Percentiles rank a stretch among this genome's conserved stretches.
Evolutionary conservation across 1,139 yeast species (phyloP).

Genomic region (Sugiyamaella castrensis): DNA sequence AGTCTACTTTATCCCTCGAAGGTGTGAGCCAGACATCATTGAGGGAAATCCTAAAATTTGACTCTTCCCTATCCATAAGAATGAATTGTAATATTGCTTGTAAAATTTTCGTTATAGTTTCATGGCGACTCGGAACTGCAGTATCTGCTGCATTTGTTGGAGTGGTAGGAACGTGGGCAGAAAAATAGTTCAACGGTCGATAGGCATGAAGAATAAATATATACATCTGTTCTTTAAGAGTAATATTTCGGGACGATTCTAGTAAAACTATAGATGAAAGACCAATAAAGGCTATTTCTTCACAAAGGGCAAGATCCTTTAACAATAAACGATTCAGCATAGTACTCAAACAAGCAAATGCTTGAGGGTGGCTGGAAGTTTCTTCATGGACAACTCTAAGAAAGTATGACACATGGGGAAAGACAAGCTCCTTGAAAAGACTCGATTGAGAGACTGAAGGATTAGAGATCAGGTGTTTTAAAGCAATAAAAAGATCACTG

Average conservation of each 20-base stretch:
- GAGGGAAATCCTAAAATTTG: not conserved
- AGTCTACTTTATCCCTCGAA: slow-evolving; percentile 1
- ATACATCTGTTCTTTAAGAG: slow-evolving; percentile 27
- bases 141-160: no score
- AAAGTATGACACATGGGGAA: slow-evolving; percentile 12
- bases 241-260: slow-evolving; percentile 19
- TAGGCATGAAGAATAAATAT: slow-evolving; percentile 24
- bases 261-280: slow-evolving; percentile 17
- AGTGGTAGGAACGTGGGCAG: not conserved
- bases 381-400: slow-evolving; percentile 18
- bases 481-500: slow-evolving; percentile 5
- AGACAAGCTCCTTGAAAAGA: slow-evolving; percentile 3
- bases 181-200: slow-evolving; percentile 11
- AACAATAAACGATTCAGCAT: slow-evolving; percentile 17
- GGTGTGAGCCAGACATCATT: slow-evolving; percentile 5
- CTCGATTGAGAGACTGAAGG: slow-evolving; percentile 1
- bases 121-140: not conserved
- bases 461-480: slow-evolving; percentile 2
- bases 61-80: not conserved
- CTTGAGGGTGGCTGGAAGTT: slow-evolving; percentile 21
- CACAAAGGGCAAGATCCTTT: slow-evolving; percentile 25
- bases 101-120: not conserved
- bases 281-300: slow-evolving; percentile 25
- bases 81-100: not conserved
- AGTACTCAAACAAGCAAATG: slow-evolving; percentile 18